These are phyloP conservation scores for Bolboschoenoplectus hybrid DNA, from an alignment of 202 grass and related monocot species.

Conservation along the genomic window DNA sequence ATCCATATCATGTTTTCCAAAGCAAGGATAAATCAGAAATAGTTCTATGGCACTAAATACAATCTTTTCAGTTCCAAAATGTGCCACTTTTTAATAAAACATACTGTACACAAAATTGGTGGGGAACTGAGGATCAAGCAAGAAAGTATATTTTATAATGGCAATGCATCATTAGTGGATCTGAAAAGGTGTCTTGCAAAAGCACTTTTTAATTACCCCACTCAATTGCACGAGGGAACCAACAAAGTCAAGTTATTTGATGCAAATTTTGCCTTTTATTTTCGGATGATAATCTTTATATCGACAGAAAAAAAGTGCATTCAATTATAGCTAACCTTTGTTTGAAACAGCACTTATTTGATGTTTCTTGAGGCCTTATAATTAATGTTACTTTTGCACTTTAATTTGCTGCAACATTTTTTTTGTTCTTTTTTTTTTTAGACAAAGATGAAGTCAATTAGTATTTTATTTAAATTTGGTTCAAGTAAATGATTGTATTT, in stretches of 20 bases:
- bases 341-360: conserved; percentile 3
- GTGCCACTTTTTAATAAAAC: neutral
- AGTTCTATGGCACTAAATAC: neutral
- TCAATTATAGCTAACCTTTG: neutral
- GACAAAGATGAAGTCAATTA: too few species aligned
- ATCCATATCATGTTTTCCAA: too few species aligned
- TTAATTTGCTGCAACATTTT: neutral
- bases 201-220: conserved; percentile 3
- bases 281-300: neutral
- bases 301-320: neutral
- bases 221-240: neutral
- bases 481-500: neutral
- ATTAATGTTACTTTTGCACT: neutral
- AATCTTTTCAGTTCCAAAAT: neutral
- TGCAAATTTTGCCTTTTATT: neutral
- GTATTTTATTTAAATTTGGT: neutral
- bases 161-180: neutral
- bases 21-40: neutral
- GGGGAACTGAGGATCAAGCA: neutral
- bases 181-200: neutral
- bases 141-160: conserved; percentile 16
- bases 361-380: neutral
- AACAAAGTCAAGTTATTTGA: neutral
- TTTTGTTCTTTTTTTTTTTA: neutral
- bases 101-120: neutral